These are phyloP conservation scores for Pseudoneurospora amorphoporcata DNA, from an alignment of 495 filamentous ascomycete genomes.

Conservation along the genomic window DNA sequence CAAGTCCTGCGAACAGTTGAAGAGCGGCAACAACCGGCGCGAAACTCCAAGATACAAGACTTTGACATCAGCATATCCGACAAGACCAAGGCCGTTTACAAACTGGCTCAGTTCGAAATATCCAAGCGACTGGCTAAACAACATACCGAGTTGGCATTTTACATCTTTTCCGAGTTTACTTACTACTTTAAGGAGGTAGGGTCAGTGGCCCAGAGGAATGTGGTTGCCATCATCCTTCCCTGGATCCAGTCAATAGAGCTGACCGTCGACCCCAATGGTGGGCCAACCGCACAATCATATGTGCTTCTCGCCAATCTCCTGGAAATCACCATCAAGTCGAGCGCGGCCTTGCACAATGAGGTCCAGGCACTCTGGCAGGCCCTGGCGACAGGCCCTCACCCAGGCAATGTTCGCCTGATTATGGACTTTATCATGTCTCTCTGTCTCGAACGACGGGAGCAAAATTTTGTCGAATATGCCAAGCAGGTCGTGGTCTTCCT, in stretches of 20 bases:
- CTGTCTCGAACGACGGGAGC: constrained; percentile 85
- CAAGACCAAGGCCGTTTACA: constrained; percentile 96
- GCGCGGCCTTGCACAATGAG: constrained; percentile 82
- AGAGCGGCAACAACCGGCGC: constrained; percentile 57
- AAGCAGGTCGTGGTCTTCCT: constrained; percentile 97
- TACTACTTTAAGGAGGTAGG: constrained; percentile 78
- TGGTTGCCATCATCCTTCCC: constrained; percentile 86
- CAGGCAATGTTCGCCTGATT: constrained; percentile 89
- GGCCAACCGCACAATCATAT: constrained; percentile 81
- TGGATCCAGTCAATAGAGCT: constrained; percentile 95
- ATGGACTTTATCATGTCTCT: constrained; percentile 92
- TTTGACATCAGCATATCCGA: constrained; percentile 98
- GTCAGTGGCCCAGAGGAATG: constrained; percentile 75
- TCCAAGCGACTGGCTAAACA: constrained; percentile 83
- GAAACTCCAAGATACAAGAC: constrained; percentile 84
- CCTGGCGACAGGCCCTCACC: constrained; percentile 82
- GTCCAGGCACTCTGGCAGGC: constrained; percentile 97
- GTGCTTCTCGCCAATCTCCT: constrained; percentile 93
- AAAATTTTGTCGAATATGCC: constrained; percentile 93
- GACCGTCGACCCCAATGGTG: constrained; percentile 87
- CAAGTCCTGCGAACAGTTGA: constrained; percentile 75
- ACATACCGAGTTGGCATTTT: constrained; percentile 79
- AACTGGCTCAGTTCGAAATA: constrained; percentile 91
- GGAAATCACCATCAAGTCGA: constrained; percentile 89
- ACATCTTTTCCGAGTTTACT: constrained; percentile 90